phyloP scores from a whole-genome alignment of 108 stramenopile genomes.

The Skeletonema tropicum region DNA sequence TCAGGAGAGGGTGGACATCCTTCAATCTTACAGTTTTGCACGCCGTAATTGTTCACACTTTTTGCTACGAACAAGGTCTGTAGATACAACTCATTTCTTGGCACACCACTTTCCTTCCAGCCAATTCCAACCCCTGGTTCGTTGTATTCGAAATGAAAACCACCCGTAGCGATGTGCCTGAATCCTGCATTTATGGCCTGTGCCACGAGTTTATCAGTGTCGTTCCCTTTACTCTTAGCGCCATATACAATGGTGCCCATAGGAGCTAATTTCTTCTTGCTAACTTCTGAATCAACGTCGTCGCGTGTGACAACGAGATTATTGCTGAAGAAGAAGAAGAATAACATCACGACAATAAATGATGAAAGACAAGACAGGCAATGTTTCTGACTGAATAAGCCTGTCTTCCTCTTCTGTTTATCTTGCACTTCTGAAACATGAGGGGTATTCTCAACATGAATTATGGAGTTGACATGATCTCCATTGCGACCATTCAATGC shows the following conservation, averaged over 20 bases:
- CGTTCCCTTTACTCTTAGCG: conserved; percentile 30
- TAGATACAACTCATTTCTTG: conserved; percentile 41
- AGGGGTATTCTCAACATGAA: neutral
- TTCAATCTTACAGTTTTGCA: conserved; percentile 11
- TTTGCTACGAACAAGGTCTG: conserved; percentile 48
- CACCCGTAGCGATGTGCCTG: conserved; percentile 52
- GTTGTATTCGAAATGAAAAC: conserved; percentile 47
- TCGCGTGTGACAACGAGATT: neutral
- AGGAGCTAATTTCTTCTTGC: neutral
- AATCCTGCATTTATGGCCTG: conserved; percentile 43
- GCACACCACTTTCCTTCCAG: conserved; percentile 46
- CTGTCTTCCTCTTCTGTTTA: neutral
- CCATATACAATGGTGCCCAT: conserved; percentile 36
- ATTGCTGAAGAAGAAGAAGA: neutral
- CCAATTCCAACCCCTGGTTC: conserved; percentile 49
- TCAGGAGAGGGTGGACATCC: conserved; percentile 19
- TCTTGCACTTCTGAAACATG: neutral
- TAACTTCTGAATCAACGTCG: neutral
- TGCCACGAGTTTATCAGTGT: conserved; percentile 32
- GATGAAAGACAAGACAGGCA: neutral
- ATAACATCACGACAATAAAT: neutral
- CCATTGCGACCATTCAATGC: neutral
- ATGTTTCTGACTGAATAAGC: neutral
- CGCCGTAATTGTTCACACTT: conserved; percentile 24
- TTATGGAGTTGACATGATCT: too few species aligned